These are phyloP conservation scores for Mrakiaceae sp. DNA, from an alignment of 1,284 basidiomycete genomes.

Conservation along the genomic window DNA sequence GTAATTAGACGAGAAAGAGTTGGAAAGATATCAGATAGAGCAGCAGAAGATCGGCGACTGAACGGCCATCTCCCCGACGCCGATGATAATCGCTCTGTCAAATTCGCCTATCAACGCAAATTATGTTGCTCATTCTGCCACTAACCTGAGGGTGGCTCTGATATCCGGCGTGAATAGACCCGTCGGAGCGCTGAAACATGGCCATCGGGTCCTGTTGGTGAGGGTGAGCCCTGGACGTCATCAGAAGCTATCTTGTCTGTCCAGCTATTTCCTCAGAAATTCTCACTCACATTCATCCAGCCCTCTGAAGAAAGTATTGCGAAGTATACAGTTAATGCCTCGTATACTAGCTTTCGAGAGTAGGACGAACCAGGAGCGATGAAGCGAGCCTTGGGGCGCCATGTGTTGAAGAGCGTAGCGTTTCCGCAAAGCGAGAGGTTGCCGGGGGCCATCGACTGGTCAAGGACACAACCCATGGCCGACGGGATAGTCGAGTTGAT, in stretches of 20 bases:
- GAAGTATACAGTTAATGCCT: too few species aligned
- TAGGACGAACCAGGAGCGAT: conserved; percentile 16
- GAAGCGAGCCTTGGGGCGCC: conserved; percentile 21
- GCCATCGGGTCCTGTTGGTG: conserved; percentile 18
- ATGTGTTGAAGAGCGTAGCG: conserved; percentile 20
- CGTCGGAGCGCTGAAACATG: conserved; percentile 20
- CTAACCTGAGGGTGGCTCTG: conserved; percentile 21
- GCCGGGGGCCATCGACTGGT: conserved; percentile 17
- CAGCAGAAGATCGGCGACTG: neutral
- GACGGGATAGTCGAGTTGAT: neutral
- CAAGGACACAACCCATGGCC: conserved; percentile 4
- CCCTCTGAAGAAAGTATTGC: conserved; percentile 9
- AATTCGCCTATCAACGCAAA: too few species aligned
- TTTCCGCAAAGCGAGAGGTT: conserved; percentile 20
- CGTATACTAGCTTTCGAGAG: neutral
- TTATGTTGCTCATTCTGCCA: neutral
- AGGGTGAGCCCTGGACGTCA: neutral
- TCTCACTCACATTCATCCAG: conserved; percentile 21
- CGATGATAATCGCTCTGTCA: too few species aligned
- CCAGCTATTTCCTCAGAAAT: neutral
- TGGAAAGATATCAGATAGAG: neutral
- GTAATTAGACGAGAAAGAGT: neutral
- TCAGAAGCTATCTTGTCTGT: neutral
- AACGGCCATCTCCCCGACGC: too few species aligned
- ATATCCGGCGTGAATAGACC: conserved; percentile 20